phyloP scores from a whole-genome alignment of 1,284 basidiomycete genomes.

The Heterobasidion annosum region DNA sequence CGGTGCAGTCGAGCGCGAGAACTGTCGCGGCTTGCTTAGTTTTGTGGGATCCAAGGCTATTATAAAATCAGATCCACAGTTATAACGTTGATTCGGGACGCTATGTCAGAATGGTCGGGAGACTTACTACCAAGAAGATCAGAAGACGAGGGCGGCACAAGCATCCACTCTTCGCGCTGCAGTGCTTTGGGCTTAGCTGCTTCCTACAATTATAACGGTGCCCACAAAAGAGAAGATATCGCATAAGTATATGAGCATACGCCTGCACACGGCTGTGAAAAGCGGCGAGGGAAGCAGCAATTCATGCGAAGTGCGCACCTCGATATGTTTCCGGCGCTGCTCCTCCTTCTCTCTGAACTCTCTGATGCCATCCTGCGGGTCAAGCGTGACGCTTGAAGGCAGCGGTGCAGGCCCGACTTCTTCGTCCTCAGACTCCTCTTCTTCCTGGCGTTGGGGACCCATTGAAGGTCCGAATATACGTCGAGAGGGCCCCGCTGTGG shows the following conservation, averaged over 20 bases:
- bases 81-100: not conserved
- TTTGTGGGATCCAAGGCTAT: conserved; percentile 65
- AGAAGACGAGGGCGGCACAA: conserved; percentile 77
- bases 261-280: not conserved
- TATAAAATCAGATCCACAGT: conserved; percentile 12
- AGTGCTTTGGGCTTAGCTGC: conserved; percentile 63
- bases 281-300: no score
- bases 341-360: conserved; percentile 82
- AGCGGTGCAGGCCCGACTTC: conserved; percentile 74
- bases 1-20: conserved; percentile 55
- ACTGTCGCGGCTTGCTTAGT: conserved; percentile 59
- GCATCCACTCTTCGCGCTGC: conserved; percentile 92
- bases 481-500: conserved; percentile 15
- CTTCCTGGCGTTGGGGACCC: conserved; percentile 15
- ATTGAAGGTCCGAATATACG: conserved; percentile 10
- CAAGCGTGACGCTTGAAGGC: conserved; percentile 29
- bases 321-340: conserved; percentile 52
- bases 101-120: not conserved
- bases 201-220: conserved; percentile 34
- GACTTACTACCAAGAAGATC: conserved; percentile 67
- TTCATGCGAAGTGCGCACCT: conserved; percentile 30
- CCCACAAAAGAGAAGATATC: not conserved
- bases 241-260: not conserved
- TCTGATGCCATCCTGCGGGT: conserved; percentile 51
- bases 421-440: conserved; percentile 51